phyloP scores from a whole-genome alignment of 495 filamentous ascomycete species.

The Talaromyces proteolyticus region DNA sequence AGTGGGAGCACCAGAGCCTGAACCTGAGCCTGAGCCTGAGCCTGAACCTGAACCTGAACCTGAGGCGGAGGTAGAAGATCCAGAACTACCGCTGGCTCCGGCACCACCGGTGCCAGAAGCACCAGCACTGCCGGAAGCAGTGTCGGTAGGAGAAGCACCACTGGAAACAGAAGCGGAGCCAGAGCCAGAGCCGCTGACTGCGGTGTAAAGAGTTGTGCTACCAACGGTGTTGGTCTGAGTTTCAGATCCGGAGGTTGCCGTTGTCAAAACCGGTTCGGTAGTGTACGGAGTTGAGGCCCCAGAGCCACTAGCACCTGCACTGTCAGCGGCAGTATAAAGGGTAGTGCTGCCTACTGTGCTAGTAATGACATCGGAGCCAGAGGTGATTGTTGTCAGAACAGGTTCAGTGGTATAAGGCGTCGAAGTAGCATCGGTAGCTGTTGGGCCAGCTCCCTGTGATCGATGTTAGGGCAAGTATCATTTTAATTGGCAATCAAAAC shows the following conservation, averaged over 20 bases:
- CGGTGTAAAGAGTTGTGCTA: conserved; percentile 5
- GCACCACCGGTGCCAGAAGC: neutral
- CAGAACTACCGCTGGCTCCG: conserved; percentile 7
- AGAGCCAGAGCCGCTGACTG: conserved; percentile 8
- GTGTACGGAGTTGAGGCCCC: conserved; percentile 9
- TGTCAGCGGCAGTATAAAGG: conserved; percentile 7
- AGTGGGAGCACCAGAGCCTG: conserved; percentile 14
- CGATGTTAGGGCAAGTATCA: conserved; percentile 8
- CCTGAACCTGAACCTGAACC: conserved; percentile 4
- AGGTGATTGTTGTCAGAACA: conserved; percentile 12
- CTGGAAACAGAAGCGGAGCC: conserved; percentile 3
- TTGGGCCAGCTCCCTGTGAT: conserved; percentile 1
- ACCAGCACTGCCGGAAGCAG: conserved; percentile 12
- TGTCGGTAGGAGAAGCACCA: conserved; percentile 15
- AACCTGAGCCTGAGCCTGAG: conserved; percentile 10
- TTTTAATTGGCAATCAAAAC: neutral
- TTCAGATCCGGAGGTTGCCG: conserved; percentile 11
- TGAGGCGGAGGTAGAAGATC: conserved; percentile 4
- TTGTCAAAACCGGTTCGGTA: conserved; percentile 6
- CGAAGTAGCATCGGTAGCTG: conserved; percentile 6
- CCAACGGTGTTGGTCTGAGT: conserved; percentile 19
- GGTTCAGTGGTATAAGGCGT: conserved; percentile 1
- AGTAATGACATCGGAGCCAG: conserved; percentile 14
- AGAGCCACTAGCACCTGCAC: conserved; percentile 18
- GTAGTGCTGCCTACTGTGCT: conserved; percentile 12